Evolutionary conservation across 768 basidiomycete species (phyloP), one percentile per base, ranked within the genome.

Genomic region (Amanita molliuscula): DNA sequence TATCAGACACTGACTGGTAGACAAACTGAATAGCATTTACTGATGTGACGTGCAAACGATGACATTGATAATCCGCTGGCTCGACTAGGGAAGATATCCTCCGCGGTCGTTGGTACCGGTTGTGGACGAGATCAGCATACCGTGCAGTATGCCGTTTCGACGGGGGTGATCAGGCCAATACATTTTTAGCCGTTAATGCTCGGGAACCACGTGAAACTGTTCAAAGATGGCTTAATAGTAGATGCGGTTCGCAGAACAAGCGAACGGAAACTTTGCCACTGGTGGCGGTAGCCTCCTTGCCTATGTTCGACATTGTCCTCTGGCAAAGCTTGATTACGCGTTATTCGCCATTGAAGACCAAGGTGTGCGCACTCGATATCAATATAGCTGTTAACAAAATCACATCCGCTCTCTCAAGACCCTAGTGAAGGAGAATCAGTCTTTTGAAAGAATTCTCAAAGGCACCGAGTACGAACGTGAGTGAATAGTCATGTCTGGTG

Each of bases 361-460:
- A 77, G 47, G 53, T 78, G 4, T 82, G 83, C 53, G 89, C 84
- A 0, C 69, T 87, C 37, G 87, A 79, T 0, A 63, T 90, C 7
- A 87, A 90, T 55, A 82, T 92, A 31, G 79, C 81, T 3, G 66
- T 91, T 4, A 86, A 91, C 61, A 86, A 84, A 67, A 86, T 92
- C 53, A 78, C 83, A 0, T 66, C 73, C 1, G 74, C 78, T 81
- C 82, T 0, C 75, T 88, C 33, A 81, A 80, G 60, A 74, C 75
- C 2, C 70, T 88, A 4, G 69, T 88, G 47, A 89, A 84, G 61
- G 86, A 89, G 58, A 78, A 82, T 52, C 78, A 80, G 8, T 89
- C 89, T 0, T 92, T 89, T 53, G 89, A 88, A 68, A 89, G 84
- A 56, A 80, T 91, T 20, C 70, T 91, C 43, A 84, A 79, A 61